A percentile compares a stretch with the other conserved stretches of the same genome.
Evolutionary conservation across 2,329 filamentous ascomycete genomes (phyloP).

Genomic region (Diaporthe ilicicola): DNA sequence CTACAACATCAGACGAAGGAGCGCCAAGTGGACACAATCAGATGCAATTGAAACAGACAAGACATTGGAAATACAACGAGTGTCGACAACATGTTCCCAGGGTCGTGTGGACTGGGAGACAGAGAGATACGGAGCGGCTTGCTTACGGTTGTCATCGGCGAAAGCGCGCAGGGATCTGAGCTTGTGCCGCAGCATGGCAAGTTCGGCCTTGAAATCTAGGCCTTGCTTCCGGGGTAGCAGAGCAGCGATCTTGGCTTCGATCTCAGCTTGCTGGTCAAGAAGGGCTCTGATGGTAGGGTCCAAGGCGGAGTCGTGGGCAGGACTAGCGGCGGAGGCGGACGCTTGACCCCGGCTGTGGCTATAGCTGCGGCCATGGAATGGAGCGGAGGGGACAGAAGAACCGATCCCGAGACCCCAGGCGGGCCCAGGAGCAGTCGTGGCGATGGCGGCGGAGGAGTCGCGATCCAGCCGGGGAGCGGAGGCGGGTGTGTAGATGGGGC

Average conservation of each 20-base stretch:
- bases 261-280: constrained; percentile 62
- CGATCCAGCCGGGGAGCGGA: constrained; percentile 24
- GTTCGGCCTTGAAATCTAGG: constrained; percentile 57
- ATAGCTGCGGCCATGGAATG: constrained; percentile 13
- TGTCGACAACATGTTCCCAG: not conserved
- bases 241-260: constrained; percentile 58
- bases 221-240: constrained; percentile 58
- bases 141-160: constrained; percentile 59
- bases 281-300: constrained; percentile 55
- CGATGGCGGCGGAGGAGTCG: constrained; percentile 32
- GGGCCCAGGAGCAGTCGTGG: constrained; percentile 25
- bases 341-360: constrained; percentile 13
- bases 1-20: constrained; percentile 36
- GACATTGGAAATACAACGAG: not conserved
- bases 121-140: constrained; percentile 29
- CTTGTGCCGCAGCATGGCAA: constrained; percentile 65
- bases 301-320: constrained; percentile 48
- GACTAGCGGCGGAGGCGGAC: constrained; percentile 37
- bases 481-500: constrained; percentile 16
- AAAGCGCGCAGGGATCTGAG: constrained; percentile 58
- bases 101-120: constrained; percentile 16
- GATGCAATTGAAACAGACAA: not conserved
- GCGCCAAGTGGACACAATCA: not conserved
- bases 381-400: constrained; percentile 25
- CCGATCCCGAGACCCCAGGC: constrained; percentile 23